Conservation (phyloP, 202 grass and related monocot species). For the Miscanthus sacchariflorus region DNA sequence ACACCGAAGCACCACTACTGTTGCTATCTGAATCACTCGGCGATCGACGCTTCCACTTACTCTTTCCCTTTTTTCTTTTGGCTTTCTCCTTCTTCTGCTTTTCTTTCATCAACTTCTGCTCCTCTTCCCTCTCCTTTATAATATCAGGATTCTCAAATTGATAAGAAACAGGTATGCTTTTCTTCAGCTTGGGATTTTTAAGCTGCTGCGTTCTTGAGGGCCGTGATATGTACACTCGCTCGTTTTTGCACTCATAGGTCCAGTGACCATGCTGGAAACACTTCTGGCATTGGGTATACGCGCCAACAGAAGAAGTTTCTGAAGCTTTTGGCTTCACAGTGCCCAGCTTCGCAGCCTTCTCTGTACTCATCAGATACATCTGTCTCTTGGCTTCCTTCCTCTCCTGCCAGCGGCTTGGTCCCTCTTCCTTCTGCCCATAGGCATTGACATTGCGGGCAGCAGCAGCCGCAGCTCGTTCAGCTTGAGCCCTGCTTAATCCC, state of each 20-base stretch:
- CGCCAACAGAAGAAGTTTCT: slow-evolving; percentile 40
- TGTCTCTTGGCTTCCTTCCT: slow-evolving; percentile 87
- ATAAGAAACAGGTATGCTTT: slow-evolving; percentile 55
- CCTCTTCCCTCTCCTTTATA: slow-evolving; percentile 54
- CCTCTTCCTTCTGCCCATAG: slow-evolving; percentile 93
- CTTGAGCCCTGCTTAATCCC: slow-evolving; percentile 83
- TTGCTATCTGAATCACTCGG: slow-evolving; percentile 62
- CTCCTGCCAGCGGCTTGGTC: slow-evolving; percentile 81
- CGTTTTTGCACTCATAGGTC: slow-evolving; percentile 90
- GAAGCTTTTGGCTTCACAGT: slow-evolving; percentile 61
- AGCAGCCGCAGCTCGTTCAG: slow-evolving; percentile 67
- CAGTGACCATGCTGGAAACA: slow-evolving; percentile 83
- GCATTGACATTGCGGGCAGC: slow-evolving; percentile 83
- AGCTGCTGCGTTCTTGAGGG: slow-evolving; percentile 70
- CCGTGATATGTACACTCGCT: slow-evolving; percentile 71
- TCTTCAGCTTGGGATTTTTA: slow-evolving; percentile 80
- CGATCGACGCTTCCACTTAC: slow-evolving; percentile 65
- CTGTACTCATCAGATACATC: slow-evolving; percentile 91
- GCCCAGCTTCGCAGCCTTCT: slow-evolving; percentile 70
- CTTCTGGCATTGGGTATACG: slow-evolving; percentile 72
- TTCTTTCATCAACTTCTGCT: slow-evolving; percentile 52
- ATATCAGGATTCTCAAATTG: slow-evolving; percentile 72
- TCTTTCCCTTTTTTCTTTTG: slow-evolving; percentile 54
- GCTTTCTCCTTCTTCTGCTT: slow-evolving; percentile 43
- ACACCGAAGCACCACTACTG: slow-evolving; percentile 64